A percentile compares a stretch with the other conserved stretches of the same genome.
These are phyloP conservation scores for Paraleonurus japonicus DNA, from an alignment of 257 asterid genomes.

Conservation along the genomic window DNA sequence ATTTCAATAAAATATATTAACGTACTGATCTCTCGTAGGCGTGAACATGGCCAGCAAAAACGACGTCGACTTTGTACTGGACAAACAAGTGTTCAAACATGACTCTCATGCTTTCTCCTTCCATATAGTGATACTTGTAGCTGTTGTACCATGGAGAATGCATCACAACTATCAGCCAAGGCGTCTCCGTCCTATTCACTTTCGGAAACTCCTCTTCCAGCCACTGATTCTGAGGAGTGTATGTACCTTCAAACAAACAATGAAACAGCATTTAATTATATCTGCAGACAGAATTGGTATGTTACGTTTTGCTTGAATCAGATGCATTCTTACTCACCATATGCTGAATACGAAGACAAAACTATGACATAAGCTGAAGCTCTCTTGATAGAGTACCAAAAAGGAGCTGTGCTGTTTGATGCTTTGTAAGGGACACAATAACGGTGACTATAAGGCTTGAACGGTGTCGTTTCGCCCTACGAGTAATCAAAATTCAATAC, in stretches of 20 bases:
- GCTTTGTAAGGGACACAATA: constrained; percentile 58
- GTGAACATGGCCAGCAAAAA: constrained; percentile 93
- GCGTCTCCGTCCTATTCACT: constrained; percentile 80
- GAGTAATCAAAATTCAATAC: constrained; percentile 8
- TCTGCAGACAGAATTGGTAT: too few relatives aligned
- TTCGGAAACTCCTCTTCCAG: constrained; percentile 64
- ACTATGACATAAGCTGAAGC: constrained; percentile 90
- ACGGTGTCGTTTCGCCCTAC: constrained; percentile 87
- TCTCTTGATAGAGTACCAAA: constrained; percentile 91
- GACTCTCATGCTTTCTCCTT: constrained; percentile 97
- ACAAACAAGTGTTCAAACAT: constrained; percentile 80
- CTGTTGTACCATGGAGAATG: constrained; percentile 98
- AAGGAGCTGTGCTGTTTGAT: constrained; percentile 66
- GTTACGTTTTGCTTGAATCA: too few relatives aligned
- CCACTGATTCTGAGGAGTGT: constrained; percentile 85
- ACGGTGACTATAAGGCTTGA: constrained; percentile 79
- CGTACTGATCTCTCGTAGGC: constrained; percentile 87
- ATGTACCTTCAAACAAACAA: constrained; percentile 45
- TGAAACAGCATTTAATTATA: too few relatives aligned
- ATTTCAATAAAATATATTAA: background rate
- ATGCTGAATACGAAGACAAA: constrained; percentile 85
- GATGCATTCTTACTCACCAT: constrained; percentile 45
- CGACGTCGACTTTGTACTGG: constrained; percentile 75
- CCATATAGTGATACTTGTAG: constrained; percentile 78
- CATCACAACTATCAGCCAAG: constrained; percentile 83